Percentiles rank a stretch among this genome's conserved stretches.
These are phyloP conservation scores for Musa itinerans DNA, from an alignment of 176 grass and related monocot species.

Conservation along the genomic window DNA sequence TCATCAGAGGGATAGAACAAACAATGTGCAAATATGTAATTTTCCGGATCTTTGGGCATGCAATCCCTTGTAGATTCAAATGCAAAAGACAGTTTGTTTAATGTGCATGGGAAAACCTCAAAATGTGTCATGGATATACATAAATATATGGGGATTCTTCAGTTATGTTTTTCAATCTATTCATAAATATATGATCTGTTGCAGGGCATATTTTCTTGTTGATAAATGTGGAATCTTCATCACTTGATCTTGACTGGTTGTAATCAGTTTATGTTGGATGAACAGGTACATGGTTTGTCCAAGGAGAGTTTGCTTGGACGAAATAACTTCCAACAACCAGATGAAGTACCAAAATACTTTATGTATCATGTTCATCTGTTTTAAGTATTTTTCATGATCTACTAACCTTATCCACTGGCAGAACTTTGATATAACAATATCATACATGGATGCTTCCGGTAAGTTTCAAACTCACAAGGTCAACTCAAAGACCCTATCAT, in stretches of 20 bases:
- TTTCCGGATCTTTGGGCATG: no score
- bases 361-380: not conserved
- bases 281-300: not conserved
- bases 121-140: no score
- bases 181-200: not conserved
- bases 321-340: not conserved
- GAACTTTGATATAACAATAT: constrained; percentile 1
- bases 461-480: constrained; percentile 8
- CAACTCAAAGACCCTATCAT: constrained; percentile 9
- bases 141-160: no score
- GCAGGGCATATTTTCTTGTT: not conserved
- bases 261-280: not conserved
- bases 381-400: not conserved
- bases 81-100: no score
- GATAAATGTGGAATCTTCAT: not conserved
- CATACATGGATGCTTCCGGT: constrained; percentile 11
- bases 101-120: no score
- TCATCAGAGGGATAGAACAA: no score
- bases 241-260: not conserved
- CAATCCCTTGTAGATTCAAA: no score
- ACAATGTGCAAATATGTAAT: no score
- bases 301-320: not conserved
- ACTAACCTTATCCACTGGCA: not conserved
- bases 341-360: constrained; percentile 1
- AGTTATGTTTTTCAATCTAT: not conserved